Base-by-base conservation (phyloP, 73 alveolate genomes). In the Vitrella brassicaformis region DNA sequence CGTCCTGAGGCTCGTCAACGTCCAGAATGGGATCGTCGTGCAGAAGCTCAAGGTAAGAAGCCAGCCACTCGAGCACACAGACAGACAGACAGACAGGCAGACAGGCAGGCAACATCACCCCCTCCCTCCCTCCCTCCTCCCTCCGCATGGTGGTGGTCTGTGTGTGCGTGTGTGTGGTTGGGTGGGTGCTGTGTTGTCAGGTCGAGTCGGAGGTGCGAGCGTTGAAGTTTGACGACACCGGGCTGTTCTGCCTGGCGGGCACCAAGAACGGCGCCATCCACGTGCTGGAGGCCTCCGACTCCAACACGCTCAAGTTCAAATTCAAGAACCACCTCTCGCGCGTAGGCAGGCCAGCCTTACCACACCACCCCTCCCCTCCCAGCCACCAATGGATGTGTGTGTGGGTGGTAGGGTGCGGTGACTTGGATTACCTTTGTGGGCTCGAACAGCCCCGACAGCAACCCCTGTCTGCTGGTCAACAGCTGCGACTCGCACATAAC, bases 131-230 rank as follows among this genome's bases (percentile, higher is more conserved):
- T n/a, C n/a, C n/a, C n/a, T n/a, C n/a, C n/a, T n/a, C n/a, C n/a
- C n/a, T n/a, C n/a, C n/a, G n/a, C n/a, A n/a, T n/a, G n/a, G n/a
- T n/a, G n/a, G n/a, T n/a, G n/a, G n/a, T n/a, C n/a, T n/a, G n/a
- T n/a, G n/a, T n/a, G n/a, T n/a, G n/a, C n/a, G n/a, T n/a, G n/a
- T n/a, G n/a, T n/a, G n/a, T n/a, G n/a, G n/a, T n/a, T n/a, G n/a
- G n/a, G n/a, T n/a, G n/a, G n/a, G n/a, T n/a, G 7, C 18, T 29
- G 18, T 25, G n/a, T 30, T 19, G 1, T 0, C 47, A 78, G 84
- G 84, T 78, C 47, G 84, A 78, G 31, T 47, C 84, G 8, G 84
- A 78, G 31, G 84, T 78, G 78, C 71, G 84, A 0, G 70, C 84
- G 0, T 30, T 78, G 78, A 78, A 70, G 68, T 78, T 78, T 78